These are phyloP conservation scores for Sporothrix pseudoabietina DNA, from an alignment of 2,329 filamentous ascomycete genomes.

Conservation along the genomic window DNA sequence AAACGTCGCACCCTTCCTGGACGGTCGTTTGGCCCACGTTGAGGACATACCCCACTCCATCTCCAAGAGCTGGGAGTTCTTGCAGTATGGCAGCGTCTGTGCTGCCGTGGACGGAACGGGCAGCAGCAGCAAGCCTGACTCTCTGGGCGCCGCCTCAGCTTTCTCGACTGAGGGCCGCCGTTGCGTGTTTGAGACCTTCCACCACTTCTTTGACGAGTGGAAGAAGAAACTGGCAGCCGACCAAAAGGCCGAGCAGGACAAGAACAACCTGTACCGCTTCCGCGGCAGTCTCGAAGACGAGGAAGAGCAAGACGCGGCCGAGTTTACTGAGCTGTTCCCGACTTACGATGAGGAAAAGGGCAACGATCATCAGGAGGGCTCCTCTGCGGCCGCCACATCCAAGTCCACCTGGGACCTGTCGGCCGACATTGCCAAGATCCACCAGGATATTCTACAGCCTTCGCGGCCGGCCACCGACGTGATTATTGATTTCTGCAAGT, in stretches of 20 bases:
- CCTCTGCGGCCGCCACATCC: not conserved
- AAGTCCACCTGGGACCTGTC: slow-evolving; percentile 56
- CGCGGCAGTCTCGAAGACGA: slow-evolving; percentile 75
- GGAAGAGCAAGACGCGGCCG: slow-evolving; percentile 71
- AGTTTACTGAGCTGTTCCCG: slow-evolving; percentile 81
- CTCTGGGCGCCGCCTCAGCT: slow-evolving; percentile 34
- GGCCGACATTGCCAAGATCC: slow-evolving; percentile 62
- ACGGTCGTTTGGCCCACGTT: slow-evolving; percentile 46
- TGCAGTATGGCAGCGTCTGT: slow-evolving; percentile 52
- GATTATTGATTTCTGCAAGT: slow-evolving; percentile 50
- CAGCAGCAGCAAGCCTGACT: slow-evolving; percentile 47
- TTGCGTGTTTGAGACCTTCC: slow-evolving; percentile 66
- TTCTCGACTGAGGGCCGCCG: slow-evolving; percentile 51
- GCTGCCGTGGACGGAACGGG: slow-evolving; percentile 52
- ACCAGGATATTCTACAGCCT: slow-evolving; percentile 56
- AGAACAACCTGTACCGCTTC: slow-evolving; percentile 80
- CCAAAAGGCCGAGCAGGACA: slow-evolving; percentile 71
- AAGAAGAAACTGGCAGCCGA: slow-evolving; percentile 74
- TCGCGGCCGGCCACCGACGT: slow-evolving; percentile 46
- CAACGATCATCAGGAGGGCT: slow-evolving; percentile 31
- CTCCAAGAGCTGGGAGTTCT: slow-evolving; percentile 51
- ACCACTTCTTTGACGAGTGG: slow-evolving; percentile 78
- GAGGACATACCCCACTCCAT: slow-evolving; percentile 33
- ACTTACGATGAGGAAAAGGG: slow-evolving; percentile 60
- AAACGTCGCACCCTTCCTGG: slow-evolving; percentile 58